Evolutionary conservation across 2,329 filamentous ascomycete genomes (phyloP).

Genomic region (Huntiella bhutanensis): DNA sequence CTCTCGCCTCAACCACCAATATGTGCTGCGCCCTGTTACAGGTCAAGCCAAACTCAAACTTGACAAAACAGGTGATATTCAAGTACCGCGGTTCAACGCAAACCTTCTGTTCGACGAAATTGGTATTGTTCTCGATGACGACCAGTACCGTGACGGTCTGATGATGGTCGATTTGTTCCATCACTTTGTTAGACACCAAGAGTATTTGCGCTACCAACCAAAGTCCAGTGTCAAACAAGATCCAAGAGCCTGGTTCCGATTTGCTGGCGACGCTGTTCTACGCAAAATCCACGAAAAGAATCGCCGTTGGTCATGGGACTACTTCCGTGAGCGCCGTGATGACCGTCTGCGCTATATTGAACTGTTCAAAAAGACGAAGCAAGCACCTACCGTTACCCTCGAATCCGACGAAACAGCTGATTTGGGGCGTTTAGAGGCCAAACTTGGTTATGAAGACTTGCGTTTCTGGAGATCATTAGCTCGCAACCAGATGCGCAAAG

Average conservation of each 20-base stretch:
- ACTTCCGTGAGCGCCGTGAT: conserved; percentile 80
- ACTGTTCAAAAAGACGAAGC: conserved; percentile 86
- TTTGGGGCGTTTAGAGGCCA: conserved; percentile 61
- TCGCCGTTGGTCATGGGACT: conserved; percentile 86
- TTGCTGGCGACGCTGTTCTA: conserved; percentile 75
- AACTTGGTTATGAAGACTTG: conserved; percentile 82
- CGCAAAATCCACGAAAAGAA: conserved; percentile 92
- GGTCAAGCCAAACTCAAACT: conserved; percentile 88
- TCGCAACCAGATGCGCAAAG: conserved; percentile 84
- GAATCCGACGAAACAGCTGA: conserved; percentile 52
- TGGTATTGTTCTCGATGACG: conserved; percentile 88
- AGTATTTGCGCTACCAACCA: conserved; percentile 85
- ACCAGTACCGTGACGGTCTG: conserved; percentile 89
- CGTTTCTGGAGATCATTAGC: conserved; percentile 94
- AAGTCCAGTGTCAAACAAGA: conserved; percentile 74
- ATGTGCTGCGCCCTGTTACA: conserved; percentile 87
- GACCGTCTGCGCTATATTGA: conserved; percentile 78
- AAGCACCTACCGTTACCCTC: conserved; percentile 39
- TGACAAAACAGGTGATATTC: conserved; percentile 71
- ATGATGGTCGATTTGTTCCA: conserved; percentile 99
- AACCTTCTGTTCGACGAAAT: conserved; percentile 91
- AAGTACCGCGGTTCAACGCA: conserved; percentile 73
- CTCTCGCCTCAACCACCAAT: conserved; percentile 47
- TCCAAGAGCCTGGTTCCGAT: conserved; percentile 77
- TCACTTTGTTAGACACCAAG: conserved; percentile 92